Evolutionary conservation across 768 basidiomycete species (phyloP).

Genomic region (Mycena olivaceomarginata): DNA sequence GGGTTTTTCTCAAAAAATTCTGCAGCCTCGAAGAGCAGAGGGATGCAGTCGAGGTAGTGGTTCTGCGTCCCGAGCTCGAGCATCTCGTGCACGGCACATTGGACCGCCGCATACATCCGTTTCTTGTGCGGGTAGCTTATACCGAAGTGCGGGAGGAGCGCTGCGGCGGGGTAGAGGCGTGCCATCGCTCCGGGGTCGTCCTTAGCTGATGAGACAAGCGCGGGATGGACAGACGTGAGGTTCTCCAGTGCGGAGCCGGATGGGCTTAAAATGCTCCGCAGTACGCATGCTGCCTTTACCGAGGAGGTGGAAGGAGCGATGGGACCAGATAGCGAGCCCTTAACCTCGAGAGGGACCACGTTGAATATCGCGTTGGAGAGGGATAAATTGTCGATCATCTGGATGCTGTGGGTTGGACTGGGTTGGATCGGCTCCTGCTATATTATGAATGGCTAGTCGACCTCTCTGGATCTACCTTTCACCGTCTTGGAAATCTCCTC

Average conservation of each 20-base stretch:
- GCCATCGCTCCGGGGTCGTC: constrained; percentile 64
- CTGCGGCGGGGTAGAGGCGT: constrained; percentile 87
- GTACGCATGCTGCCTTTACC: constrained; percentile 74
- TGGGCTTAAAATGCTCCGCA: constrained; percentile 68
- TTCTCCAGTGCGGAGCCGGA: constrained; percentile 44
- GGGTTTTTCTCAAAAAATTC: constrained; percentile 61
- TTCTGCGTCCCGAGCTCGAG: constrained; percentile 89
- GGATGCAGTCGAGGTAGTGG: constrained; percentile 86
- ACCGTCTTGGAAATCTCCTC: constrained; percentile 97
- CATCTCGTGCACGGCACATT: constrained; percentile 87
- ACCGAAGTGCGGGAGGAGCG: constrained; percentile 82
- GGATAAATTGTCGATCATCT: constrained; percentile 83
- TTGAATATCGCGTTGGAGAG: constrained; percentile 83
- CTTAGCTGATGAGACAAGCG: constrained; percentile 61
- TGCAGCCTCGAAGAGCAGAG: constrained; percentile 76
- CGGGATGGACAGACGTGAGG: constrained; percentile 68
- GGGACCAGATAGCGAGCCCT: constrained; percentile 65
- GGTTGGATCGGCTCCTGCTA: constrained; percentile 83
- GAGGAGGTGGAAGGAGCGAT: constrained; percentile 63
- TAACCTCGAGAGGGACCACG: constrained; percentile 67
- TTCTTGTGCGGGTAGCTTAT: constrained; percentile 79
- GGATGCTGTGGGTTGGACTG: constrained; percentile 81
- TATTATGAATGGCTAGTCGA: constrained; percentile 19
- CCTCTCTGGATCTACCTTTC: constrained; percentile 70
- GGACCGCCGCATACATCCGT: constrained; percentile 73